Evolutionary conservation across 352 stramenopile genomes (phyloP).

Genomic region (Phytopythium montanum): DNA sequence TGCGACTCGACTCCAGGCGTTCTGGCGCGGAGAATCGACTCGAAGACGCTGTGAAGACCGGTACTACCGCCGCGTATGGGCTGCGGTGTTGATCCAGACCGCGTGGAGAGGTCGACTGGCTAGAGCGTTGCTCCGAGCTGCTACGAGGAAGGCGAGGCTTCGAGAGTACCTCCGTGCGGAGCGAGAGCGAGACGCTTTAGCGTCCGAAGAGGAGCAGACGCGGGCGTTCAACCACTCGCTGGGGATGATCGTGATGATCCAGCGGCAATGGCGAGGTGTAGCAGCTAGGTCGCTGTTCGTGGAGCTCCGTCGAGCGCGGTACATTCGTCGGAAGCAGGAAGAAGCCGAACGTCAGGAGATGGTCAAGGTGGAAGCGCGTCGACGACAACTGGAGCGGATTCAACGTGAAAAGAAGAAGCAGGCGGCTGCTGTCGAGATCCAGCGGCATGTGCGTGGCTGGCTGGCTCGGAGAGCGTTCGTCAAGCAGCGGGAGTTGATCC

Average conservation of each 20-base stretch:
- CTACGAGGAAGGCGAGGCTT: slow-evolving; percentile 48
- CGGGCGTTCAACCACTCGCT: slow-evolving; percentile 49
- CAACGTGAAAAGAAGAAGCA: slow-evolving; percentile 37
- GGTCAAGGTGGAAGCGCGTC: slow-evolving; percentile 41
- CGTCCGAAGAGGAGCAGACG: slow-evolving; percentile 35
- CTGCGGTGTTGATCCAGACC: slow-evolving; percentile 63
- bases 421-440: slow-evolving; percentile 60
- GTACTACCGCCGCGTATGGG: slow-evolving; percentile 61
- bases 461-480: slow-evolving; percentile 48
- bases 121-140: slow-evolving; percentile 42
- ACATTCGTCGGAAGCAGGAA: slow-evolving; percentile 60
- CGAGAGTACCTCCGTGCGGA: slow-evolving; percentile 70
- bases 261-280: slow-evolving; percentile 70
- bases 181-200: slow-evolving; percentile 54
- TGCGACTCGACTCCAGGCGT: slow-evolving; percentile 48
- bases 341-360: slow-evolving; percentile 68
- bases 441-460: slow-evolving; percentile 63
- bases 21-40: slow-evolving; percentile 49
- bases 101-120: slow-evolving; percentile 62
- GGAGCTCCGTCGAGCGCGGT: slow-evolving; percentile 52
- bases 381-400: slow-evolving; percentile 45
- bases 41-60: slow-evolving; percentile 52
- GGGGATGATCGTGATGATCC: slow-evolving; percentile 52
- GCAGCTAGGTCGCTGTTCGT: slow-evolving; percentile 57
- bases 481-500: slow-evolving; percentile 49